These are phyloP conservation scores for Mollisiaceae sp. DNA, from an alignment of 2,329 filamentous ascomycete species.

Conservation along the genomic window DNA sequence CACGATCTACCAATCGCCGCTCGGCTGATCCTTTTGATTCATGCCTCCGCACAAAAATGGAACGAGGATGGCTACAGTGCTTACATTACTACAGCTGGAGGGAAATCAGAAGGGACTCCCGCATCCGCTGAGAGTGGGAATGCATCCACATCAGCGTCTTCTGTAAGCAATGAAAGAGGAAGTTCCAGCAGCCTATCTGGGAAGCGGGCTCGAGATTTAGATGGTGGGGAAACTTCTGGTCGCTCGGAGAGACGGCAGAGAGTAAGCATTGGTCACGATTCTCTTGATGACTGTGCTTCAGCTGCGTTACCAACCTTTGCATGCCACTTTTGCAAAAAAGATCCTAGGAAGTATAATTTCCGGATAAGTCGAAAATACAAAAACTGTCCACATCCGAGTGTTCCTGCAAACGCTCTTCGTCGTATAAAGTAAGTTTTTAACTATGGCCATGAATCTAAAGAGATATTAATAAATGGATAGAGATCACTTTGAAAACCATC, in stretches of 20 bases:
- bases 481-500: conserved; percentile 14
- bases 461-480: background rate
- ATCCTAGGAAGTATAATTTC: conserved; percentile 2
- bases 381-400: background rate
- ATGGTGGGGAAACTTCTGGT: background rate
- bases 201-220: background rate
- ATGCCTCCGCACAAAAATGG: background rate
- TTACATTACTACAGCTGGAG: background rate
- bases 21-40: background rate
- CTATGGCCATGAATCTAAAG: background rate
- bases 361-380: background rate
- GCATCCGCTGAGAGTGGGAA: too few relatives aligned
- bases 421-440: conserved; percentile 9
- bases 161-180: too few relatives aligned
- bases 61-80: background rate
- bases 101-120: too few relatives aligned
- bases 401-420: background rate
- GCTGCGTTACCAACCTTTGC: background rate
- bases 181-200: background rate
- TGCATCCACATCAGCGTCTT: too few relatives aligned
- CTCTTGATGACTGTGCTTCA: too few relatives aligned
- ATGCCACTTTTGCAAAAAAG: conserved; percentile 10
- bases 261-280: too few relatives aligned
- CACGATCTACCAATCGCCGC: background rate
- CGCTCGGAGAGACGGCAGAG: background rate